Base-by-base conservation (phyloP, 2,329 filamentous ascomycete species). In the Aspergillus luchuensis region DNA sequence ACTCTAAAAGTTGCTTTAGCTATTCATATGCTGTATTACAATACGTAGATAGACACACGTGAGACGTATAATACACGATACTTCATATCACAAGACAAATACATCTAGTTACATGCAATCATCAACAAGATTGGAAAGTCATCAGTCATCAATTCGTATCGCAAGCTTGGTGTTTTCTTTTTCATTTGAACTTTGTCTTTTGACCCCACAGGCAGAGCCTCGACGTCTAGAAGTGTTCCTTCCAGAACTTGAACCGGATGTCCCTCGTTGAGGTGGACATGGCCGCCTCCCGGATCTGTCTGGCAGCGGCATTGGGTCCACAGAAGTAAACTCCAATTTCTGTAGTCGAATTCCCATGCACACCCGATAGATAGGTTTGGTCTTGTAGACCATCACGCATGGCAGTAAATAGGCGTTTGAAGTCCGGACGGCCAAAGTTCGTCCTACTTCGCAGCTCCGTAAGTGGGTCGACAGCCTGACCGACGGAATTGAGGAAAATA, bases 311-410 rank as follows among this genome's bases (percentile, higher is more conserved):
- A 64, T 91, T 95, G 23, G 93, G 93, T 61, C 95, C 95, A 76
- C 95, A 99, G 78, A 98, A 98, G 81, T 99, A 99, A 19, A 99
- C 94, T 79, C 95, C 95, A 11, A 99, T 90, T 39, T 94, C 92
- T 3, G 92, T 96, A 71, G 87, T 85, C 73, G 89, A 83, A 69
- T 85, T 89, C 61, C 86, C 86, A 76, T 96, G 90, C 15, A 97
- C 78, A 1, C 92, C 93, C 56, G 86, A 86, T 71, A 98, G 87
- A 72, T 98, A 99, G 0, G 88, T 90, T 69, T 92, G 87, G 74
- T 96, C 87, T 56, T 92, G 75, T 63, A 99, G 92, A 45, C 94
- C 94, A 60, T 96, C 87, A 48, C 92, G 87, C 92, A 99, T 96
- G 0, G 86, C 89, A 30, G 84, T 82, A 67, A 99, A 91, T 60